Conservation (phyloP, 2,329 filamentous ascomycete genomes). For the Claviceps sp. region DNA sequence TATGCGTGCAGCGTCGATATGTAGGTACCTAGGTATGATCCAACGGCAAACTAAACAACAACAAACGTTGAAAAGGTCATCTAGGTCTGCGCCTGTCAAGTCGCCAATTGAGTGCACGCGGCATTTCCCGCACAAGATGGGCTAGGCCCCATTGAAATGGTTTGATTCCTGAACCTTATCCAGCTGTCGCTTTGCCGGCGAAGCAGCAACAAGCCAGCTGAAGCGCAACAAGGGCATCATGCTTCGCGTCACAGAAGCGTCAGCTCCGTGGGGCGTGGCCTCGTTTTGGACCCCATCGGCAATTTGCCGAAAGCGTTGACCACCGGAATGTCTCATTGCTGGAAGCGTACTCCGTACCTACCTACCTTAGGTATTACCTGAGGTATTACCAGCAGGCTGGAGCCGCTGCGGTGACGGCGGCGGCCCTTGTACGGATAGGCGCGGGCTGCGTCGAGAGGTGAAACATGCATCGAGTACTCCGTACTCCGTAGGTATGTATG, state of each 20-base stretch:
- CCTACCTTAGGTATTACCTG: too few species aligned
- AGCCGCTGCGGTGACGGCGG: neutral
- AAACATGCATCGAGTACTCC: neutral
- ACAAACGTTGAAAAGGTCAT: too few species aligned
- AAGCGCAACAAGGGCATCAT: neutral
- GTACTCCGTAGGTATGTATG: too few species aligned
- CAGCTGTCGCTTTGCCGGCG: neutral
- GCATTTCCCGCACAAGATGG: neutral
- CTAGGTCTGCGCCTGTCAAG: too few species aligned
- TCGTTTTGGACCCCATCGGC: neutral
- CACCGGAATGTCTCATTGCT: neutral
- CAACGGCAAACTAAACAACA: too few species aligned
- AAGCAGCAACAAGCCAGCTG: neutral
- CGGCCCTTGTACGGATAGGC: neutral
- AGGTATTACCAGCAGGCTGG: neutral
- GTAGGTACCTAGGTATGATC: too few species aligned
- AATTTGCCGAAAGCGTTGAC: neutral
- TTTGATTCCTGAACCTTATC: neutral
- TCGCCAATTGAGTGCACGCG: neutral
- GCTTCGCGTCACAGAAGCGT: slow-evolving; percentile 1
- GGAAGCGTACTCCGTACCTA: neutral
- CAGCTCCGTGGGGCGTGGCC: slow-evolving; percentile 2
- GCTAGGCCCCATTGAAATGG: neutral
- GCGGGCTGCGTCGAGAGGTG: neutral
- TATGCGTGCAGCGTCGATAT: too few species aligned